Conservation (phyloP, 139 green algal species). For the Micractinium sp. region DNA sequence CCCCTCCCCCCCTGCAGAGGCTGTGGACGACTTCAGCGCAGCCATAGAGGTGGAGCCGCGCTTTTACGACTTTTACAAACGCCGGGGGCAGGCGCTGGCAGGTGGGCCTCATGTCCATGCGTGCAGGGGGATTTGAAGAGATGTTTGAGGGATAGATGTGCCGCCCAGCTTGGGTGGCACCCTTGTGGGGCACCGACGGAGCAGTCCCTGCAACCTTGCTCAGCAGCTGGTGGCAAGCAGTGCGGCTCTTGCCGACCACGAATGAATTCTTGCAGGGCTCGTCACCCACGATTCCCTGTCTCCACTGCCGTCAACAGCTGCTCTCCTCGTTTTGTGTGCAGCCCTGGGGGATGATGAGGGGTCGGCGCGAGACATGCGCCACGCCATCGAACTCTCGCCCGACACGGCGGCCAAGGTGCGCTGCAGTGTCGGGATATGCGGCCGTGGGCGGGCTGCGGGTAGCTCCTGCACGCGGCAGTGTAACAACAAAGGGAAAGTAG, state of each 20-base stretch:
- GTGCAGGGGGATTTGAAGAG: no score
- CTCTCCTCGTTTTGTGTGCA: background rate
- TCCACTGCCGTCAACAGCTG: background rate
- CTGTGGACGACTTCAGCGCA: slow-evolving; percentile 78
- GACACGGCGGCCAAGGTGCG: slow-evolving; percentile 39
- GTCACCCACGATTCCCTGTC: no score
- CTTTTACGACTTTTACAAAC: slow-evolving; percentile 81
- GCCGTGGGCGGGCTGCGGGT: no score
- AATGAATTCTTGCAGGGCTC: no score
- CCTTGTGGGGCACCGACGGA: no score
- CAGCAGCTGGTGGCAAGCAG: no score
- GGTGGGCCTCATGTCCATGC: background rate
- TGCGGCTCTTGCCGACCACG: no score
- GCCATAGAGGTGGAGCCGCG: slow-evolving; percentile 75
- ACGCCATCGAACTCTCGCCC: slow-evolving; percentile 54
- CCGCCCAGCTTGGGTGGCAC: no score
- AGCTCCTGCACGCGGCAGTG: no score
- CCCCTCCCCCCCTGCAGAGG: slow-evolving; percentile 41
- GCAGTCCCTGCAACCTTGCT: no score
- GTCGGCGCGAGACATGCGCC: slow-evolving; percentile 69
- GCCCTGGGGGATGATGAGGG: slow-evolving; percentile 68
- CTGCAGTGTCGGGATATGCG: background rate
- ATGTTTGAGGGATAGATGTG: no score
- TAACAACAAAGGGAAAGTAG: no score
- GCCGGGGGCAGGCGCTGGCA: slow-evolving; percentile 76